Evolutionary conservation across 768 basidiomycete species (phyloP).

Genomic region (Lactarius deliciosus): DNA sequence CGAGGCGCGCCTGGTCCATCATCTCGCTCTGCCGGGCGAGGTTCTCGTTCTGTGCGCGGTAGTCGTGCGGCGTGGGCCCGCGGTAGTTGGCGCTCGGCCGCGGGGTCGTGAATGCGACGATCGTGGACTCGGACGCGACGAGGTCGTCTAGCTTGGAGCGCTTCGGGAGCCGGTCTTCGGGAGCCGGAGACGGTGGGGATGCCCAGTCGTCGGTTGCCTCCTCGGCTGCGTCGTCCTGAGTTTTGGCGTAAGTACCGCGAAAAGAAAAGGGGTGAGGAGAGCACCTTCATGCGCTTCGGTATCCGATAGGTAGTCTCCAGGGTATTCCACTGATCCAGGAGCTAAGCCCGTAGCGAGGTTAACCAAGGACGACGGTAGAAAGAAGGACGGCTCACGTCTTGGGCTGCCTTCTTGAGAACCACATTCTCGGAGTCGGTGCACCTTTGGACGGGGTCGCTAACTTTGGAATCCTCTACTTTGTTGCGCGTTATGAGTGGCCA

Average conservation of each 20-base stretch:
- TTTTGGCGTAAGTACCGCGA: background rate
- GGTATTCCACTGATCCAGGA: slow-evolving; percentile 77
- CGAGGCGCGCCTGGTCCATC: slow-evolving; percentile 17
- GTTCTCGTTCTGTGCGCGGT: background rate
- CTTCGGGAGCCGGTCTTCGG: slow-evolving; percentile 31
- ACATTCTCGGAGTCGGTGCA: slow-evolving; percentile 58
- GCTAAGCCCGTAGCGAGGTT: slow-evolving; percentile 40
- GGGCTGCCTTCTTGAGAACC: slow-evolving; percentile 54
- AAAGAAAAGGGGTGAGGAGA: background rate
- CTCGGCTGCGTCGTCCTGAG: slow-evolving; percentile 34
- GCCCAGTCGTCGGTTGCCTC: slow-evolving; percentile 18
- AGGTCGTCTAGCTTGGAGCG: slow-evolving; percentile 29
- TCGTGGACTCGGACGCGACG: slow-evolving; percentile 18
- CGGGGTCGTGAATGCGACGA: slow-evolving; percentile 22
- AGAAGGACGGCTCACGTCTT: slow-evolving; percentile 48
- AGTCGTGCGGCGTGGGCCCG: background rate
- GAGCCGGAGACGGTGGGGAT: slow-evolving; percentile 8
- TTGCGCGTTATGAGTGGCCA: slow-evolving; percentile 88
- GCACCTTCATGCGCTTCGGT: slow-evolving; percentile 64
- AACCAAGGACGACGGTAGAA: background rate
- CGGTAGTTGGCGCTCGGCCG: background rate
- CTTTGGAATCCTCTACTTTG: slow-evolving; percentile 83
- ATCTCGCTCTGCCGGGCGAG: background rate
- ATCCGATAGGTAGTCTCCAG: slow-evolving; percentile 83
- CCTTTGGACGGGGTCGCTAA: slow-evolving; percentile 56